Percentiles rank a stretch among this genome's conserved stretches.
Conservation (phyloP, 2,329 filamentous ascomycete species). For the Chaetothyriales sp. region DNA sequence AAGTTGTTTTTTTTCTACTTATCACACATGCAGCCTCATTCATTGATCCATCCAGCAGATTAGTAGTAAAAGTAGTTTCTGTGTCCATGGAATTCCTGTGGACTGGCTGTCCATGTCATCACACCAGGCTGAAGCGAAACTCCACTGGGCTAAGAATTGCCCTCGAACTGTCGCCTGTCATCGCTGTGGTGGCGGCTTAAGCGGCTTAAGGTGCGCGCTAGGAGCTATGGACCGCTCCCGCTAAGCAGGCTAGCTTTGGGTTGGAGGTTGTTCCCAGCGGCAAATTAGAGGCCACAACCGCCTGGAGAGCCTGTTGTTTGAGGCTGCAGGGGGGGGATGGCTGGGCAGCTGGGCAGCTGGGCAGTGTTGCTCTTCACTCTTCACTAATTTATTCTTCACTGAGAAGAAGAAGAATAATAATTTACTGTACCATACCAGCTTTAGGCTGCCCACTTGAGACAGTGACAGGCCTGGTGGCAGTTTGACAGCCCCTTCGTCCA, state of each 20-base stretch:
- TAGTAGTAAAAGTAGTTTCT: too few species aligned
- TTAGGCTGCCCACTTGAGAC: background rate
- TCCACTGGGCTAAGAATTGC: background rate
- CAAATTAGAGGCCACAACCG: background rate
- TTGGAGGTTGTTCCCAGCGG: too few species aligned
- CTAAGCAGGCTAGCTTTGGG: background rate
- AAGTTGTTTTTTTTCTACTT: too few species aligned
- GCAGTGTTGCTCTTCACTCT: background rate
- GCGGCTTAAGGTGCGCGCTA: background rate
- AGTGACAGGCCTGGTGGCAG: background rate
- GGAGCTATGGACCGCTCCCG: background rate
- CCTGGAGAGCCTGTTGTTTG: background rate
- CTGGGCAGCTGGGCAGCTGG: background rate
- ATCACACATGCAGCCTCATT: too few species aligned
- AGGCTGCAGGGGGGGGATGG: background rate
- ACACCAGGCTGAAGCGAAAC: background rate
- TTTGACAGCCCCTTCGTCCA: background rate
- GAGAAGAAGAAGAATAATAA: too few species aligned
- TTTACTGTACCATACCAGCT: background rate
- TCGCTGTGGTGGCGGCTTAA: background rate
- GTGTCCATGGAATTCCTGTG: too few species aligned
- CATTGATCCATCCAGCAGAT: too few species aligned
- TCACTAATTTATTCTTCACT: too few species aligned
- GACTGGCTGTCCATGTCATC: too few species aligned
- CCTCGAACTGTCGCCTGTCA: too few species aligned